Evolutionary conservation across 1,284 basidiomycete species (phyloP).

Genomic region (Puccinia hordei): DNA sequence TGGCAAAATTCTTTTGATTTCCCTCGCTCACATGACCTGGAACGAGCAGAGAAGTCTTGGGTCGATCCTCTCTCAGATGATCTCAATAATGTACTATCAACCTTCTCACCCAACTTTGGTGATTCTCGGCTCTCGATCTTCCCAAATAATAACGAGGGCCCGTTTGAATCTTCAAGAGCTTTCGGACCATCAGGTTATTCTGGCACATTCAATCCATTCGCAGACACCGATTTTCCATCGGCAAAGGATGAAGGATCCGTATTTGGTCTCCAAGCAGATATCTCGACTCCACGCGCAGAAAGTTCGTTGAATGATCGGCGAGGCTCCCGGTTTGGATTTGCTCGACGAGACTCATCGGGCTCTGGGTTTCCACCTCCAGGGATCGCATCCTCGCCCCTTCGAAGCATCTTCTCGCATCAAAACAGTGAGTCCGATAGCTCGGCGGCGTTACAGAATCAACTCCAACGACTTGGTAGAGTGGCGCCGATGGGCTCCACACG

Average conservation of each 20-base stretch:
- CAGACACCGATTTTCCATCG: constrained; percentile 30
- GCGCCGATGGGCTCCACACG: constrained; percentile 10
- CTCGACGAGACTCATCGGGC: constrained; percentile 35
- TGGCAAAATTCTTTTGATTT: constrained; percentile 34
- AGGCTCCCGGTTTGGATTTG: constrained; percentile 50
- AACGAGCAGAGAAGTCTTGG: constrained; percentile 23
- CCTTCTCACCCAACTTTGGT: constrained; percentile 44
- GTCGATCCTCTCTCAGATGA: constrained; percentile 26
- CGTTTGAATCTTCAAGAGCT: constrained; percentile 2
- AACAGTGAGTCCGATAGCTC: constrained; percentile 22
- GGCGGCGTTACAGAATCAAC: neutral
- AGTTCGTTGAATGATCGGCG: constrained; percentile 38
- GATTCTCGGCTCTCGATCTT: constrained; percentile 43
- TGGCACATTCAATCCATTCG: constrained; percentile 49
- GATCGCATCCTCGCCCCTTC: constrained; percentile 41
- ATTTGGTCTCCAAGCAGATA: neutral
- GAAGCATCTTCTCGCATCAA: constrained; percentile 42
- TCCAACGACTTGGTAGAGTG: neutral
- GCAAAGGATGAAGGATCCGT: constrained; percentile 5
- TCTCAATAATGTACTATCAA: constrained; percentile 34
- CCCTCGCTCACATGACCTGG: constrained; percentile 3
- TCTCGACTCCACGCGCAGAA: neutral
- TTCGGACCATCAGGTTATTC: constrained; percentile 35
- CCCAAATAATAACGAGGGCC: neutral
- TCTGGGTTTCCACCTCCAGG: constrained; percentile 10